Evolutionary conservation across 2,329 filamentous ascomycete genomes (phyloP).

Genomic region (Bipolaris oryzae): DNA sequence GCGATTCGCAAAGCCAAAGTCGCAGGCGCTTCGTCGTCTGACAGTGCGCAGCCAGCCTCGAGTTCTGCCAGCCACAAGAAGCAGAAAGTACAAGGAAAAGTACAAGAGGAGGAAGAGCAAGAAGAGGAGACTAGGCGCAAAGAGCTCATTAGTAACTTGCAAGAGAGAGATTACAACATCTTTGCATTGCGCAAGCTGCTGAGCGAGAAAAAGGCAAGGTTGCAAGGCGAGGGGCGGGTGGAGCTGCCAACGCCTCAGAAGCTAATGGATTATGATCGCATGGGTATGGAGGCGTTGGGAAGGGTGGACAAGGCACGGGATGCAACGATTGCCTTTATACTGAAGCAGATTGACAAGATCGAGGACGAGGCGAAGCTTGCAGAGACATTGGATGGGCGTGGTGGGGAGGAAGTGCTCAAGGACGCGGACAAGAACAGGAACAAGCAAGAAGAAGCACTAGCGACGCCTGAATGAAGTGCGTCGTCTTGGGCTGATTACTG

Average conservation of each 20-base stretch:
- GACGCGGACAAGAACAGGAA: background rate
- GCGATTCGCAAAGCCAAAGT: conserved; percentile 49
- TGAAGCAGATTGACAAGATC: conserved; percentile 60
- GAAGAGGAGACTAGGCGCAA: conserved; percentile 35
- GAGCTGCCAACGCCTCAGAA: conserved; percentile 40
- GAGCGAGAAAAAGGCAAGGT: conserved; percentile 49
- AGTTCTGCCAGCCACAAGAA: conserved; percentile 37
- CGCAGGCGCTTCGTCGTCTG: background rate
- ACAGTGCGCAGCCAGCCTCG: too few relatives aligned
- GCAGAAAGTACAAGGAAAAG: conserved; percentile 39
- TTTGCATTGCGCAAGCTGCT: conserved; percentile 54
- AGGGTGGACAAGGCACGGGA: conserved; percentile 59
- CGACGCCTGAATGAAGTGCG: conserved; percentile 11
- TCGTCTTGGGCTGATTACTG: too few relatives aligned
- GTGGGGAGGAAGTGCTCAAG: conserved; percentile 18
- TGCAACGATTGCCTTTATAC: conserved; percentile 58
- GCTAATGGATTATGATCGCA: conserved; percentile 49
- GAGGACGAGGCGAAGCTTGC: conserved; percentile 49
- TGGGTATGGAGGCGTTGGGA: conserved; percentile 50
- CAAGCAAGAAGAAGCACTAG: background rate
- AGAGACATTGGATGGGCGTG: conserved; percentile 30
- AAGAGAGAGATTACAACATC: conserved; percentile 57
- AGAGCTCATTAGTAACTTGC: conserved; percentile 46
- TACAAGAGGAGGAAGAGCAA: conserved; percentile 16
- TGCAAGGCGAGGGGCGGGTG: conserved; percentile 28